phyloP scores from a whole-genome alignment of 441 rosid genomes.

The Mallotus japonicus region DNA sequence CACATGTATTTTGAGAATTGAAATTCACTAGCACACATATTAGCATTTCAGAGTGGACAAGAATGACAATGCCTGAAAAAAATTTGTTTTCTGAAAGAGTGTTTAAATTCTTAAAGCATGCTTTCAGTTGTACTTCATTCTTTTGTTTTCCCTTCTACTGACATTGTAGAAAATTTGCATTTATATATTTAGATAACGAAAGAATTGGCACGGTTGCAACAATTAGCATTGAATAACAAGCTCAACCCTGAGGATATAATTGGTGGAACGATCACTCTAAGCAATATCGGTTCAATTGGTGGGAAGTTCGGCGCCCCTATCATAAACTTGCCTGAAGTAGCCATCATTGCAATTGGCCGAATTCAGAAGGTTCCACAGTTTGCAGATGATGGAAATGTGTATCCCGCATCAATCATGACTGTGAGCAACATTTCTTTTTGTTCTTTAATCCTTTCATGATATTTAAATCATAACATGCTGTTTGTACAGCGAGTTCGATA shows the following conservation, averaged over 20 bases:
- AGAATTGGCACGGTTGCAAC: constrained; percentile 74
- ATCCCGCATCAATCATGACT: constrained; percentile 70
- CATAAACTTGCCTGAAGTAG: constrained; percentile 85
- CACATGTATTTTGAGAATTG: not conserved
- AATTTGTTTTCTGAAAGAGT: not conserved
- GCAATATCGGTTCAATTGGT: constrained; percentile 92
- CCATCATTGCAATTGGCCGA: constrained; percentile 83
- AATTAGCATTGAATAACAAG: constrained; percentile 59
- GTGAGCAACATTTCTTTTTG: constrained; percentile 37
- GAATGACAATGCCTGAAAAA: not conserved
- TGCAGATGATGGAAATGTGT: constrained; percentile 54
- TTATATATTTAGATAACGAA: constrained; percentile 52
- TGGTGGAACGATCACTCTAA: constrained; percentile 85
- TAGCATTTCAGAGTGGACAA: not conserved
- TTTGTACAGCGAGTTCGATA: no score
- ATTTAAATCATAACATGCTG: no score
- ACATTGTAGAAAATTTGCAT: not conserved
- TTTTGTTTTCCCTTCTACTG: not conserved
- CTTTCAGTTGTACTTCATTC: not conserved
- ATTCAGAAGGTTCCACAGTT: constrained; percentile 76
- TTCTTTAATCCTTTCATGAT: not conserved
- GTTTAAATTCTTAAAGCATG: not conserved
- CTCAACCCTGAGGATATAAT: constrained; percentile 71
- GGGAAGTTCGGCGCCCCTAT: constrained; percentile 89
- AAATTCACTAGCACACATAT: not conserved